phyloP scores from a whole-genome alignment of 129 eudicot species.

The Arctium lappa region DNA sequence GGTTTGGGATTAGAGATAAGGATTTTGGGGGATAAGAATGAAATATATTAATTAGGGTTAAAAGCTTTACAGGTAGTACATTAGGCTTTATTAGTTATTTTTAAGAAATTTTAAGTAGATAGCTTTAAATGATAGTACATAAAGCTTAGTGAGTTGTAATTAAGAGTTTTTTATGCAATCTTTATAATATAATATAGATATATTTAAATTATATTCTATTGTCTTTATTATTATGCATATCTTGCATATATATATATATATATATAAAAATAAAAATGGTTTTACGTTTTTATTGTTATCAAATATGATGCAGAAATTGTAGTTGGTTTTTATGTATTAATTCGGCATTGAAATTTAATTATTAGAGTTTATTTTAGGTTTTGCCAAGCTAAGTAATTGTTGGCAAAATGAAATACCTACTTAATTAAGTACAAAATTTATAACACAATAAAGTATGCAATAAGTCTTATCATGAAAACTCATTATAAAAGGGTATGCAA shows the following conservation, averaged over 20 bases:
- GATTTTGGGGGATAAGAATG: too few species aligned
- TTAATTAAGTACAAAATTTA: not conserved
- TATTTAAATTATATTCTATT: not conserved
- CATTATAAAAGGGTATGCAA: not conserved
- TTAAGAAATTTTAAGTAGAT: too few species aligned
- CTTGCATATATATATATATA: too few species aligned
- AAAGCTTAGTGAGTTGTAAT: too few species aligned
- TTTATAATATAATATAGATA: too few species aligned
- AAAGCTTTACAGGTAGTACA: too few species aligned
- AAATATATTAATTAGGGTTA: too few species aligned
- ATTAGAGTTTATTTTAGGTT: not conserved
- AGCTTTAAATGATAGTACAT: too few species aligned
- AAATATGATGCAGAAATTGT: not conserved
- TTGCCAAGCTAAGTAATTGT: not conserved
- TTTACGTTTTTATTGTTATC: not conserved
- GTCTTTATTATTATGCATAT: not conserved
- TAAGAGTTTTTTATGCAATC: too few species aligned
- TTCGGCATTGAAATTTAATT: not conserved
- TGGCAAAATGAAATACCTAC: not conserved
- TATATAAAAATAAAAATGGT: not conserved
- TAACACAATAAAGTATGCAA: constrained; percentile 1
- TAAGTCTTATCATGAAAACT: constrained; percentile 1
- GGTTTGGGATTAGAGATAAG: too few species aligned
- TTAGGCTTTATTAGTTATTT: too few species aligned
- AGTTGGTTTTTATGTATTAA: not conserved